A percentile compares a stretch with the other conserved stretches of the same genome.
Evolutionary conservation across 2,329 filamentous ascomycete species (phyloP).

Genomic region (Chalaropsis ovoidea): DNA sequence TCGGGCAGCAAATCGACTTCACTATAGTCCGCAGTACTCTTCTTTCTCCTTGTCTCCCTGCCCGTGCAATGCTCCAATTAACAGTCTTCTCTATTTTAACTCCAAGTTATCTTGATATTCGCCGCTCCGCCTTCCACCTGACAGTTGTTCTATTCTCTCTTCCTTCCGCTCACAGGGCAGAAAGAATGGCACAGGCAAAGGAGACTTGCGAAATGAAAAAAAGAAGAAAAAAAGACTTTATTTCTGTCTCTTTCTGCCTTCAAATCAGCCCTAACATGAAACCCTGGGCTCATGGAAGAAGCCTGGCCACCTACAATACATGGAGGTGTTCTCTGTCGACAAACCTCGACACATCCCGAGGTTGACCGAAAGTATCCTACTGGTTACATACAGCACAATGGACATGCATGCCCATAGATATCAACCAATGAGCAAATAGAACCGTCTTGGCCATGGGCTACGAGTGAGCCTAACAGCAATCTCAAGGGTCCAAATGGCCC

Average conservation of each 20-base stretch:
- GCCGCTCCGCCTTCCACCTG: background rate
- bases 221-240: background rate
- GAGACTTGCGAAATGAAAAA: too few species aligned
- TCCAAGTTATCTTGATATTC: background rate
- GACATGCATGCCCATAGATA: background rate
- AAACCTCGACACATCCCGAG: background rate
- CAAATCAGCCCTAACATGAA: background rate
- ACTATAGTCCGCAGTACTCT: background rate
- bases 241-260: background rate
- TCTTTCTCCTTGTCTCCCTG: background rate
- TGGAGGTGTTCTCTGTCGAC: background rate
- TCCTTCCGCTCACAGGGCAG: background rate
- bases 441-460: background rate
- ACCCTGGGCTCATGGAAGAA: background rate
- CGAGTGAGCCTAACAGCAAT: background rate
- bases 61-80: background rate
- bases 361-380: background rate
- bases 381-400: background rate
- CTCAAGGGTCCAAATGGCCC: background rate
- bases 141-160: background rate
- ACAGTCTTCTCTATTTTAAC: slow-evolving; percentile 3
- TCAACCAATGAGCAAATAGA: background rate
- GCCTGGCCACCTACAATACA: background rate
- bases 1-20: background rate
- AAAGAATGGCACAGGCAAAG: background rate